Percentiles rank a stretch among this genome's conserved stretches.
Evolutionary conservation across 2,329 filamentous ascomycete genomes (phyloP).

Genomic region (Colletotrichum costaricense): DNA sequence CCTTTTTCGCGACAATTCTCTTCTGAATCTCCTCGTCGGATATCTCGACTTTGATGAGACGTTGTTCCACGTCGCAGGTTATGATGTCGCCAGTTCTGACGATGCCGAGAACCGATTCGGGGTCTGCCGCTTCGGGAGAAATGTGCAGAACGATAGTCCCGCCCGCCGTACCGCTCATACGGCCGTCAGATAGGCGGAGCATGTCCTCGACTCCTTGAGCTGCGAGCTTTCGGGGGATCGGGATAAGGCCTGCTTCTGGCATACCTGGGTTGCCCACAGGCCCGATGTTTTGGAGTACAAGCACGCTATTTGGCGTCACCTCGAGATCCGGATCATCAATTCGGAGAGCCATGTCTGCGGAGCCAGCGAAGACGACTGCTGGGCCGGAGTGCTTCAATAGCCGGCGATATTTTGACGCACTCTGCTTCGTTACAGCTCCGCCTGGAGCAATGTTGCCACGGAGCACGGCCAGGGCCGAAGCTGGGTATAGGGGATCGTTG

Average conservation of each 20-base stretch:
- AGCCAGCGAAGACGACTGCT: slow-evolving; percentile 76
- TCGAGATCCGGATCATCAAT: slow-evolving; percentile 69
- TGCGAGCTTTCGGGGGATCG: slow-evolving; percentile 80
- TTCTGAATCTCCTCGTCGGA: slow-evolving; percentile 75
- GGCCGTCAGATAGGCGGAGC: slow-evolving; percentile 85
- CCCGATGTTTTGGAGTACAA: slow-evolving; percentile 89
- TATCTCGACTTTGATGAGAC: slow-evolving; percentile 69
- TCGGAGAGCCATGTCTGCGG: slow-evolving; percentile 79
- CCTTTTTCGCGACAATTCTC: slow-evolving; percentile 68
- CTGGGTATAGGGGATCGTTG: slow-evolving; percentile 72
- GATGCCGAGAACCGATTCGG: slow-evolving; percentile 81
- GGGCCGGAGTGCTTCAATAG: slow-evolving; percentile 58
- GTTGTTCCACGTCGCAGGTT: slow-evolving; percentile 79
- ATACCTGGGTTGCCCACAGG: slow-evolving; percentile 92
- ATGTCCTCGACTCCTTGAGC: slow-evolving; percentile 82
- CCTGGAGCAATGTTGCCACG: slow-evolving; percentile 85
- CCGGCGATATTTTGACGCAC: slow-evolving; percentile 80
- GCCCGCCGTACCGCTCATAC: slow-evolving; percentile 88
- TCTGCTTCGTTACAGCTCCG: slow-evolving; percentile 91
- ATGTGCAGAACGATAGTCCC: slow-evolving; percentile 93
- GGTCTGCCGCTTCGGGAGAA: slow-evolving; percentile 82
- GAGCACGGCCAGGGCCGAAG: slow-evolving; percentile 85
- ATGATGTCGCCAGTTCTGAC: slow-evolving; percentile 82
- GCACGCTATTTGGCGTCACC: slow-evolving; percentile 68
- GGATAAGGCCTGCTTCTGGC: slow-evolving; percentile 80